phyloP scores from a whole-genome alignment of 352 stramenopile species.

The Elongisporangium undulatum region DNA sequence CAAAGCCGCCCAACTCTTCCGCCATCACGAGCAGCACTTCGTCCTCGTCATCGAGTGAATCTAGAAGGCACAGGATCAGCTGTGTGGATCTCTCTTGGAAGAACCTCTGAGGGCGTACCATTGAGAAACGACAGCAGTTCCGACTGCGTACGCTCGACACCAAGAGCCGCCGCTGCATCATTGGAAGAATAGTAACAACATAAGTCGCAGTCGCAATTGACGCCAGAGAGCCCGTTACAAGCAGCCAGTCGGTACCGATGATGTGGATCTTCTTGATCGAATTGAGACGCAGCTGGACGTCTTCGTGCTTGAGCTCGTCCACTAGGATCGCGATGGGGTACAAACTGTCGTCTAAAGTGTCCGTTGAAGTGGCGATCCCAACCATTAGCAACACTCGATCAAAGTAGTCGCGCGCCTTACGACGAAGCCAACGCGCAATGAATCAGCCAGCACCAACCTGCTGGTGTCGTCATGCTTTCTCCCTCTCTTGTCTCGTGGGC shows the following conservation, averaged over 20 bases:
- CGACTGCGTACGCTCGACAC: slow-evolving; percentile 84
- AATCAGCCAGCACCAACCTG: neutral
- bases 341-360: slow-evolving; percentile 56
- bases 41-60: slow-evolving; percentile 97
- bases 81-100: neutral
- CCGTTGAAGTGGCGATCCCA: neutral
- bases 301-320: slow-evolving; percentile 91
- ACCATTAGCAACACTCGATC: neutral
- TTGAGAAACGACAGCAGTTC: slow-evolving; percentile 99
- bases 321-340: slow-evolving; percentile 90
- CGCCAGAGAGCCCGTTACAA: neutral
- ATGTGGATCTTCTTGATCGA: slow-evolving; percentile 88
- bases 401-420: neutral
- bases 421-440: neutral
- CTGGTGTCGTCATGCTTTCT: neutral
- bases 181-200: neutral
- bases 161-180: slow-evolving; percentile 77
- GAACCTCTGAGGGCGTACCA: slow-evolving; percentile 28
- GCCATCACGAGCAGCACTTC: slow-evolving; percentile 95
- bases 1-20: slow-evolving; percentile 89
- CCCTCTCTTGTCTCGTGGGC: neutral
- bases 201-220: neutral
- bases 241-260: slow-evolving; percentile 60
- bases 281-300: slow-evolving; percentile 90
- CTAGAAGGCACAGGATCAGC: slow-evolving; percentile 29